Base-by-base conservation (phyloP, 2,329 filamentous ascomycete genomes). In the Exutisphaerella laricina region DNA sequence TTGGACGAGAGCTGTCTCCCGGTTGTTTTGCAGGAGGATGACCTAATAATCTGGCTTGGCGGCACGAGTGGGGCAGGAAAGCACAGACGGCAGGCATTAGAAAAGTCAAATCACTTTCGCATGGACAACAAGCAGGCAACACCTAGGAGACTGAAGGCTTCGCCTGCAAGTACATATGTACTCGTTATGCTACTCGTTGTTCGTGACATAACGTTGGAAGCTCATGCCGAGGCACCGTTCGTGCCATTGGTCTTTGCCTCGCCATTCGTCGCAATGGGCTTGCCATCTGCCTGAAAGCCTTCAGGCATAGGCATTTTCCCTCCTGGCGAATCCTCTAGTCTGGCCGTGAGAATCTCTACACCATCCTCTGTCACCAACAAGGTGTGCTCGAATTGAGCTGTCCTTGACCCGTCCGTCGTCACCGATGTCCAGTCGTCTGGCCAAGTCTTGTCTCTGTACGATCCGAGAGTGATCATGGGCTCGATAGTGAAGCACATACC, bases 401-500 rank as follows among this genome's bases (percentile, higher is more conserved):
- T 95, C 62, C 79, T 74, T 66, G 84, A 85, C 38, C 92, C 92
- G 63, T 98, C 92, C 43, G 82, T 78, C 0, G 92, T 98, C 4
- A 87, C 86, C 66, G 88, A 95, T 1, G 92, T 98, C 92, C 92
- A 98, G 71, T 97, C 88, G 64, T 98, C 92, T 0, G 92, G 92
- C 92, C 92, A 98, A 0, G 88, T 97, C 64, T 92, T 84, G 62
- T 98, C 92, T 50, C 80, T 80, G 67, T 95, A 86, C 48, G 86
- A 89, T 45, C 92, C 92, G 42, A 96, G 67, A 29, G 88, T 88
- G 63, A 98, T 89, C 92, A 98, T 98, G 12, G 92, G 92, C 70
- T 98, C 92, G 49, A 98, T 98, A 0, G 92, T 98, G 60, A 98
- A 98, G 52, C 88, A 95, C 88, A 97, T 96, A 41, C 92, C 92